Percentiles rank a stretch among this genome's conserved stretches.
Conservation (phyloP, 805 yeast genomes). For the Candida chilensis region DNA sequence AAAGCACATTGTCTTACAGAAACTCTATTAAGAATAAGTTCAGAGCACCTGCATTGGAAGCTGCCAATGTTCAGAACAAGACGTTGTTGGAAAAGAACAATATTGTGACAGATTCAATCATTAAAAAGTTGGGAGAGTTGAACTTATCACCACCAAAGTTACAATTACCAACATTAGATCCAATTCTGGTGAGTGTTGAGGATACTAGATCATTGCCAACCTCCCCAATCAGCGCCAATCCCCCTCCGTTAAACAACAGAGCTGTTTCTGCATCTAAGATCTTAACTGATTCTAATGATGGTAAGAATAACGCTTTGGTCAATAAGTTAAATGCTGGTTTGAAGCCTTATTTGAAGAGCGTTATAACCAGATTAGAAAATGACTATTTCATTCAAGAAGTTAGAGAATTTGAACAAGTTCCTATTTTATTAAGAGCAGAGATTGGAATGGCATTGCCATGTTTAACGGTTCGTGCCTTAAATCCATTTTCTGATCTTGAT, state of each 20-base stretch:
- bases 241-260: slow-evolving; percentile 4
- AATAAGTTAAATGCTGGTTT: slow-evolving; percentile 22
- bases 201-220: slow-evolving; percentile 15
- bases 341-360: slow-evolving; percentile 46
- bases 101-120: slow-evolving; percentile 29
- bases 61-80: slow-evolving; percentile 51
- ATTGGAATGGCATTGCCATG: slow-evolving; percentile 95
- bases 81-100: slow-evolving; percentile 16
- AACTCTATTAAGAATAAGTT: slow-evolving; percentile 71
- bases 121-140: slow-evolving; percentile 38
- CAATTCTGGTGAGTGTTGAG: neutral
- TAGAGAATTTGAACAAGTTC: slow-evolving; percentile 67
- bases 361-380: slow-evolving; percentile 53
- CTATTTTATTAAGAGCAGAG: slow-evolving; percentile 82
- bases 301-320: neutral
- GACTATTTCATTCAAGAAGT: slow-evolving; percentile 70
- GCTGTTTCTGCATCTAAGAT: slow-evolving; percentile 3
- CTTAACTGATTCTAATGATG: neutral
- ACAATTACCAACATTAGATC: neutral
- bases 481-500: slow-evolving; percentile 52
- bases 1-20: slow-evolving; percentile 66
- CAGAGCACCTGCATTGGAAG: slow-evolving; percentile 61
- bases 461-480: slow-evolving; percentile 81
- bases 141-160: slow-evolving; percentile 39
- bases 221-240: slow-evolving; percentile 15